These are phyloP conservation scores for Cyclaneusma minus DNA, from an alignment of 2,329 filamentous ascomycete species.

Conservation along the genomic window DNA sequence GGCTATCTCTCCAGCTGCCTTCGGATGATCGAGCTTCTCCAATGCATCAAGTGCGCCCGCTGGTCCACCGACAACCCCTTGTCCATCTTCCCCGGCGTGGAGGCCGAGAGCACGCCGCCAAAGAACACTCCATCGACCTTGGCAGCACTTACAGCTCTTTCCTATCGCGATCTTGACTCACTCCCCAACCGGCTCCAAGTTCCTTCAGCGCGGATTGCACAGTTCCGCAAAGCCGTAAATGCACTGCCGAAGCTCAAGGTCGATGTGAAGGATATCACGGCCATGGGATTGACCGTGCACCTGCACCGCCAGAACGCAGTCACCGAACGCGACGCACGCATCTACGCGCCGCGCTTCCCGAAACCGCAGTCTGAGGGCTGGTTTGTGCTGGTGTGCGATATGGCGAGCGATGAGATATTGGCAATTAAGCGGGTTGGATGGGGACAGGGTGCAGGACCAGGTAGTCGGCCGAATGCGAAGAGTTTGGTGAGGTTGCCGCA, in stretches of 20 bases:
- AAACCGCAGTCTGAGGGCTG: slow-evolving; percentile 91
- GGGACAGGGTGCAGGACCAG: slow-evolving; percentile 27
- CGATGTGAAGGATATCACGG: slow-evolving; percentile 41
- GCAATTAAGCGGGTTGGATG: slow-evolving; percentile 79
- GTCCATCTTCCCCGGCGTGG: slow-evolving; percentile 64
- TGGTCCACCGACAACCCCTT: slow-evolving; percentile 77
- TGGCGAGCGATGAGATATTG: slow-evolving; percentile 57
- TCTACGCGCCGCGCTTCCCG: slow-evolving; percentile 80
- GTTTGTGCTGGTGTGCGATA: slow-evolving; percentile 66
- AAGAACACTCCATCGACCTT: slow-evolving; percentile 22
- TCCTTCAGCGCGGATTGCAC: slow-evolving; percentile 22
- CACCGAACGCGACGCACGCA: slow-evolving; percentile 49
- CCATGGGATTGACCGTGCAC: slow-evolving; percentile 44
- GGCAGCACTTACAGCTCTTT: slow-evolving; percentile 8
- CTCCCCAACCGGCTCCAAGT: slow-evolving; percentile 37
- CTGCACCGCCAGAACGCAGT: slow-evolving; percentile 54
- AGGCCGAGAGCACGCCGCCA: slow-evolving; percentile 21
- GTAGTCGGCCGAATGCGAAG: slow-evolving; percentile 33
- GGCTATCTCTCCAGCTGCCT: slow-evolving; percentile 63
- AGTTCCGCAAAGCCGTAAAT: slow-evolving; percentile 40
- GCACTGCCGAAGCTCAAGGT: slow-evolving; percentile 57
- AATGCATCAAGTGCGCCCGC: slow-evolving; percentile 81
- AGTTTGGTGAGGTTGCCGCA: slow-evolving; percentile 46
- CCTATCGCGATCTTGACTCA: slow-evolving; percentile 16
- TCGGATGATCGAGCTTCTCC: slow-evolving; percentile 71